Conservation (phyloP, 1,139 yeast species). For the Hemisphaericaspora lyxosophila region DNA sequence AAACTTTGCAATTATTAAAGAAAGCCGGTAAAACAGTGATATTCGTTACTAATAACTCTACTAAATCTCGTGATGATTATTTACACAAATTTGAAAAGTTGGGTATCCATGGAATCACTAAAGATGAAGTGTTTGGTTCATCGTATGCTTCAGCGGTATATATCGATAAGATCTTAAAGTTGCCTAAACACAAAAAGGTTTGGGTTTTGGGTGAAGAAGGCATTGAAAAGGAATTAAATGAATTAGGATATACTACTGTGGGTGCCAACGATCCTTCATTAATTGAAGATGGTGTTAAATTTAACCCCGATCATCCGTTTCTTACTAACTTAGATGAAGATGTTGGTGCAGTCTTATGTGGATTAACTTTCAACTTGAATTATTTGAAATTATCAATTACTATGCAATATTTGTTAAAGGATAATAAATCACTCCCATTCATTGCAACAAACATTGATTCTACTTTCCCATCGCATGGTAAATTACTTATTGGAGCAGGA, state of each 20-base stretch:
- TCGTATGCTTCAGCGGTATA: slow-evolving; percentile 91
- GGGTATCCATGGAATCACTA: slow-evolving; percentile 62
- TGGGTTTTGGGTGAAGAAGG: slow-evolving; percentile 52
- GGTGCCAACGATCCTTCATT: slow-evolving; percentile 43
- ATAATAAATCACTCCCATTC: slow-evolving; percentile 66
- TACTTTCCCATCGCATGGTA: slow-evolving; percentile 87
- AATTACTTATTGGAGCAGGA: slow-evolving; percentile 91
- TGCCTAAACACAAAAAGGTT: slow-evolving; percentile 58
- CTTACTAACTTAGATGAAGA: slow-evolving; percentile 55
- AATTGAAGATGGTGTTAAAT: slow-evolving; percentile 29
- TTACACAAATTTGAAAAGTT: slow-evolving; percentile 70
- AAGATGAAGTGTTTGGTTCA: slow-evolving; percentile 84
- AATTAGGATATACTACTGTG: slow-evolving; percentile 41
- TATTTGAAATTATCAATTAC: slow-evolving; percentile 82
- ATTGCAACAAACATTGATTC: slow-evolving; percentile 96
- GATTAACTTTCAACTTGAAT: slow-evolving; percentile 73
- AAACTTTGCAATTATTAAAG: slow-evolving; percentile 39
- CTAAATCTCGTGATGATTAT: slow-evolving; percentile 81
- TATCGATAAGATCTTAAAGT: slow-evolving; percentile 68
- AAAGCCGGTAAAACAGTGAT: slow-evolving; percentile 57
- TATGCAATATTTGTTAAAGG: slow-evolving; percentile 66
- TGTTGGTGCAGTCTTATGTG: slow-evolving; percentile 89
- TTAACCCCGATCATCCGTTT: slow-evolving; percentile 33
- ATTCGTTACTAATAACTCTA: slow-evolving; percentile 93
- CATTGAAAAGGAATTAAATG: slow-evolving; percentile 42